phyloP scores from a whole-genome alignment of 129 eudicot species.

The carrot (Daucus carota) region DH1_v3.0 NC_030384.2:34389501-34390000 shows the following conservation, averaged over 20 bases:
- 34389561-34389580: not conserved
- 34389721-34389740: not conserved
- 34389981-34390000: constrained; percentile 94
- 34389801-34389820: not conserved
- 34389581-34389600: not conserved
- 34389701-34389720: not conserved
- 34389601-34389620: not conserved
- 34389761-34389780: not conserved
- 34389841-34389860: not conserved
- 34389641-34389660: not conserved
- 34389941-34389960: constrained; percentile 36
- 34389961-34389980: constrained; percentile 69
- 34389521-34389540: not conserved
- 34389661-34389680: not conserved
- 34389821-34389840: not conserved
- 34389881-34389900: not conserved
- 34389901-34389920: constrained; percentile 12
- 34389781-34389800: not conserved
- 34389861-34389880: not conserved
- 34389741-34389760: not conserved
- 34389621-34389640: not conserved
- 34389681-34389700: not conserved
- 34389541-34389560: not conserved
- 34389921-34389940: constrained; percentile 11
- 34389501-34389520: no score